Evolutionary conservation across 1,139 yeast species (phyloP).

Genomic region (Geotrichum bryndzae): DNA sequence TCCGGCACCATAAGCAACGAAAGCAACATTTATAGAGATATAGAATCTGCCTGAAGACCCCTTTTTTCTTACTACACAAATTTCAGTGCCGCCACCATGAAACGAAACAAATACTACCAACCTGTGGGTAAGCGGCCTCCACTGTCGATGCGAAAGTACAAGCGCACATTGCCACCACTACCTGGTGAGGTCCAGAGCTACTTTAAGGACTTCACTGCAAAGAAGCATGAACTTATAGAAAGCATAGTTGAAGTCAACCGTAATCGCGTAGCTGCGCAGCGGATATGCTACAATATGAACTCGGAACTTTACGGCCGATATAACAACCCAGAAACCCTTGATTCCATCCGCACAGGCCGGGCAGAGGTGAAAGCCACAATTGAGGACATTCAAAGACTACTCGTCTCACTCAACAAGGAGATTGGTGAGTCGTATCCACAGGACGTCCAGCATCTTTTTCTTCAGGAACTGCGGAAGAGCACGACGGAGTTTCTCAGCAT

Average conservation of each 20-base stretch:
- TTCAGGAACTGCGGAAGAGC: background rate
- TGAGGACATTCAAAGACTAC: background rate
- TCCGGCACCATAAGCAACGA: background rate
- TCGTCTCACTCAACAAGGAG: constrained; percentile 4
- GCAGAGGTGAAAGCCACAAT: background rate
- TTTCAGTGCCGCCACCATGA: background rate
- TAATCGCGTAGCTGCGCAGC: constrained; percentile 6
- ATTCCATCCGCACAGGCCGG: background rate
- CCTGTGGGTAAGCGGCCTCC: background rate
- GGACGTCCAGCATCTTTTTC: background rate
- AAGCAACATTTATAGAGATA: background rate
- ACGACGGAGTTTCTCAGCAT: background rate
- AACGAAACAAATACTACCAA: background rate
- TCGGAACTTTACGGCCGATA: constrained; percentile 1
- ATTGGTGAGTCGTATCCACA: background rate
- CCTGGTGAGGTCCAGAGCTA: constrained; percentile 3
- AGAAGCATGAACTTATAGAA: background rate
- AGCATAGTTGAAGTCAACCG: constrained; percentile 1
- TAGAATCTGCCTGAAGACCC: background rate
- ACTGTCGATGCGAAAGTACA: background rate
- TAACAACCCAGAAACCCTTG: constrained; percentile 6
- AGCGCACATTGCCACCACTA: background rate
- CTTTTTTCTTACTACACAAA: background rate
- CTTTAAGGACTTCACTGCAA: background rate
- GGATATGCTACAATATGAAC: constrained; percentile 1